phyloP scores from a whole-genome alignment of 352 stramenopile genomes.

The Phytophthora podocarpi region DNA sequence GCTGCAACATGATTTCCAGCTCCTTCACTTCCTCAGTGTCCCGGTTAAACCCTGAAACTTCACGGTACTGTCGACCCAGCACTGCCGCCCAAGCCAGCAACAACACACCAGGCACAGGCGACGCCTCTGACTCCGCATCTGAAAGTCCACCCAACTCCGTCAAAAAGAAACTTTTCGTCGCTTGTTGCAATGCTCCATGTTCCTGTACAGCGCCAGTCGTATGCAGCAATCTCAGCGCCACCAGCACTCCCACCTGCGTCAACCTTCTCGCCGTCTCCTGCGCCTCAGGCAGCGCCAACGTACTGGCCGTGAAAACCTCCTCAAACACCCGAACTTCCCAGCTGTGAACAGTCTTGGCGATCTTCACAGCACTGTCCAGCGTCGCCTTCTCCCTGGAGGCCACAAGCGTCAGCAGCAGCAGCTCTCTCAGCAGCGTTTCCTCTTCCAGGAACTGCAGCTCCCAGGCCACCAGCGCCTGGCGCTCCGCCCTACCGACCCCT shows the following conservation, averaged over 20 bases:
- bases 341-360: constrained; percentile 39
- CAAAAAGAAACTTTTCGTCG: constrained; percentile 42
- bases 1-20: constrained; percentile 48
- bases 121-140: constrained; percentile 13
- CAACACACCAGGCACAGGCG: constrained; percentile 46
- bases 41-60: constrained; percentile 6
- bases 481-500: constrained; percentile 29
- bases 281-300: constrained; percentile 19
- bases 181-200: constrained; percentile 16
- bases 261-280: constrained; percentile 24
- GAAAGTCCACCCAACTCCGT: constrained; percentile 15
- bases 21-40: constrained; percentile 22
- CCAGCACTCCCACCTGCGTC: constrained; percentile 43
- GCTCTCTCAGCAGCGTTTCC: constrained; percentile 58
- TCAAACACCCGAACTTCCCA: constrained; percentile 44
- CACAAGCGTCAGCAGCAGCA: constrained; percentile 58
- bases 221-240: constrained; percentile 43
- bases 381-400: constrained; percentile 45
- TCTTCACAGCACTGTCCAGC: constrained; percentile 35
- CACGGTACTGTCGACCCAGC: constrained; percentile 49
- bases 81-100: constrained; percentile 59
- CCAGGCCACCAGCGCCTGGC: constrained; percentile 46
- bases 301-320: constrained; percentile 37
- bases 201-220: constrained; percentile 21
- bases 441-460: constrained; percentile 68